Evolutionary conservation across 306 rosid species (phyloP).

Genomic region (Arachis stenosperma): DNA sequence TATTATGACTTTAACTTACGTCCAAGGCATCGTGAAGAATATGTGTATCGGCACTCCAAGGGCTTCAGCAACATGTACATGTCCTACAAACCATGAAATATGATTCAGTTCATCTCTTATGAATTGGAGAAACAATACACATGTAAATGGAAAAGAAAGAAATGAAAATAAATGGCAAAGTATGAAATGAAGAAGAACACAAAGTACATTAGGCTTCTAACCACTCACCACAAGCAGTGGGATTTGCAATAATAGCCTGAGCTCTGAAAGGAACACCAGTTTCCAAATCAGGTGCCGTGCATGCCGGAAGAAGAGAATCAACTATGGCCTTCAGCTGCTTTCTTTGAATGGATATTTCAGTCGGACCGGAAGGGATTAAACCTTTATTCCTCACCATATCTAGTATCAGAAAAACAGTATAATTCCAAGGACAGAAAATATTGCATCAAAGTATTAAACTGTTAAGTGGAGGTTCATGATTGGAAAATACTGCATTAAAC

Average conservation of each 20-base stretch:
- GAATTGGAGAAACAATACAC: background rate
- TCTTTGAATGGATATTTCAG: slow-evolving; percentile 78
- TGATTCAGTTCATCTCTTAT: background rate
- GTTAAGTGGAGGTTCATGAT: background rate
- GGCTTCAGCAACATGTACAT: slow-evolving; percentile 87
- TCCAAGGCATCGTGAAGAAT: slow-evolving; percentile 98
- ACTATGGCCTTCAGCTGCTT: slow-evolving; percentile 78
- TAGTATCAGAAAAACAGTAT: slow-evolving; percentile 40
- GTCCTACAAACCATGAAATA: slow-evolving; percentile 60
- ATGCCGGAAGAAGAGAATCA: slow-evolving; percentile 91
- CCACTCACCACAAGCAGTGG: slow-evolving; percentile 81
- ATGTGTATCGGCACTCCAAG: slow-evolving; percentile 88
- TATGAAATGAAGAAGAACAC: slow-evolving; percentile 9
- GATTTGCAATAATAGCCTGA: slow-evolving; percentile 90
- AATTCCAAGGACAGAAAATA: background rate
- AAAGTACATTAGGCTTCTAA: slow-evolving; percentile 21
- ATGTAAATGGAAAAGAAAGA: too few relatives aligned
- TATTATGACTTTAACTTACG: slow-evolving; percentile 59
- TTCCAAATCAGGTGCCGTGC: slow-evolving; percentile 84
- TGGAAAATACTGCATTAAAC: slow-evolving; percentile 3
- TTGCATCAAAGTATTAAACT: background rate
- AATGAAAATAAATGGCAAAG: too few relatives aligned
- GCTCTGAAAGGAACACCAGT: slow-evolving; percentile 74
- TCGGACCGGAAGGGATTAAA: slow-evolving; percentile 80
- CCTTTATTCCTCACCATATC: slow-evolving; percentile 91